A percentile compares a stretch with the other conserved stretches of the same genome.
These are phyloP conservation scores for Lasiodiplodia sp. DNA, from an alignment of 2,329 filamentous ascomycete genomes.

Conservation along the genomic window DNA sequence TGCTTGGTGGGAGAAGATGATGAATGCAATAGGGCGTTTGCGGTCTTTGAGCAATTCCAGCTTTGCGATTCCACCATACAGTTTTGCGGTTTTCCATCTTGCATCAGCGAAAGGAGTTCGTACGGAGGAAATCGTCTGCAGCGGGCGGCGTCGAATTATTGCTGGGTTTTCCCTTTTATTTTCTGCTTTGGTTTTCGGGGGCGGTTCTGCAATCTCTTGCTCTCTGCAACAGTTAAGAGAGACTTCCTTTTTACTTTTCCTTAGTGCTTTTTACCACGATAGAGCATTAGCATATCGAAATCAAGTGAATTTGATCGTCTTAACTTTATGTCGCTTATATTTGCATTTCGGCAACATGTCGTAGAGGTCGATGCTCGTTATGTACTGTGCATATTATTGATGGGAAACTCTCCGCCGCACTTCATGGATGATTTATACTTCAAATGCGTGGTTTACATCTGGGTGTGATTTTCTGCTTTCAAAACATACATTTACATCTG, in stretches of 20 bases:
- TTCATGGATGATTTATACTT: neutral
- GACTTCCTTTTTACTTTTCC: neutral
- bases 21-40: slow-evolving; percentile 13
- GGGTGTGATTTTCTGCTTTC: too few species aligned
- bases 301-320: neutral
- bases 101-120: slow-evolving; percentile 27
- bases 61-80: neutral
- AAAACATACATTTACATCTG: too few species aligned
- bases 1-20: slow-evolving; percentile 2
- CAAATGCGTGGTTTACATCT: too few species aligned
- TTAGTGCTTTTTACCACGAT: neutral
- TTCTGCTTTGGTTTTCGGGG: neutral
- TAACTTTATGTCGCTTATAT: neutral
- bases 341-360: neutral
- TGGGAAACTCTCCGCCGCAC: neutral
- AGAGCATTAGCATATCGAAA: slow-evolving; percentile 7
- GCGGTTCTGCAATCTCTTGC: neutral
- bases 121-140: slow-evolving; percentile 8
- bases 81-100: slow-evolving; percentile 3
- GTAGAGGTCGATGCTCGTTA: neutral
- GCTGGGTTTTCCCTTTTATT: neutral
- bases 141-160: slow-evolving; percentile 7
- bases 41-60: slow-evolving; percentile 7
- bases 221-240: neutral
- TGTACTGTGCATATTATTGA: neutral